Evolutionary conservation across 352 stramenopile genomes (phyloP).

Genomic region (Phytophthora palmivora): DNA sequence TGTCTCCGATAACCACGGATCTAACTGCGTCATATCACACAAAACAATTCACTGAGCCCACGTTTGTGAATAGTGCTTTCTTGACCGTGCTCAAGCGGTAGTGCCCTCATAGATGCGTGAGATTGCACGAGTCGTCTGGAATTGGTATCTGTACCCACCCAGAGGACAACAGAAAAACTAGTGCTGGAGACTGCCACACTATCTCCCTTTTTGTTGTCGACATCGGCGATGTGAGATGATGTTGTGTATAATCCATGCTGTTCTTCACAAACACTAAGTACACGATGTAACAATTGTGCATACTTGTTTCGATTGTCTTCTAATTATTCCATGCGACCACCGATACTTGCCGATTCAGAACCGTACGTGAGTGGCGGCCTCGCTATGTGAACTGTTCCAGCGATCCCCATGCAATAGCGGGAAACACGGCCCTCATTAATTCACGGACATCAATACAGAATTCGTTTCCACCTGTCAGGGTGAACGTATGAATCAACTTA

Average conservation of each 20-base stretch:
- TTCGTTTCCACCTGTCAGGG: background rate
- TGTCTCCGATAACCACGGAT: background rate
- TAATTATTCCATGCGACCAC: slow-evolving; percentile 16
- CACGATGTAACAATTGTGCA: slow-evolving; percentile 16
- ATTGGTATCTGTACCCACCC: slow-evolving; percentile 17
- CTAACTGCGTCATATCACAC: slow-evolving; percentile 17
- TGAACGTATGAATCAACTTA: background rate
- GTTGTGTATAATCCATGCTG: slow-evolving; percentile 16
- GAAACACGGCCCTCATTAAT: slow-evolving; percentile 21
- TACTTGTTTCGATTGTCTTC: slow-evolving; percentile 11
- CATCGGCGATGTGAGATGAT: slow-evolving; percentile 12
- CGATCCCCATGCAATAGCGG: slow-evolving; percentile 16
- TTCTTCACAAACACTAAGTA: slow-evolving; percentile 15
- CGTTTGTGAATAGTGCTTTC: slow-evolving; percentile 5
- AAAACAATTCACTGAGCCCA: slow-evolving; percentile 13
- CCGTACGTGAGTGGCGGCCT: background rate
- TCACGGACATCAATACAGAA: slow-evolving; percentile 20
- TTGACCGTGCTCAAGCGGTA: too few relatives aligned
- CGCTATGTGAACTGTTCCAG: too few relatives aligned
- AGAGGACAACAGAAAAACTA: slow-evolving; percentile 6
- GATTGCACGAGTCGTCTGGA: slow-evolving; percentile 17
- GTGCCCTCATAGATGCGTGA: slow-evolving; percentile 21
- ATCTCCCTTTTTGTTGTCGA: slow-evolving; percentile 19
- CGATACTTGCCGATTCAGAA: slow-evolving; percentile 26
- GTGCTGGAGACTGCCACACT: slow-evolving; percentile 13